Base-by-base conservation (phyloP, 2,329 filamentous ascomycete species). In the Lecanosticta acicola region DNA sequence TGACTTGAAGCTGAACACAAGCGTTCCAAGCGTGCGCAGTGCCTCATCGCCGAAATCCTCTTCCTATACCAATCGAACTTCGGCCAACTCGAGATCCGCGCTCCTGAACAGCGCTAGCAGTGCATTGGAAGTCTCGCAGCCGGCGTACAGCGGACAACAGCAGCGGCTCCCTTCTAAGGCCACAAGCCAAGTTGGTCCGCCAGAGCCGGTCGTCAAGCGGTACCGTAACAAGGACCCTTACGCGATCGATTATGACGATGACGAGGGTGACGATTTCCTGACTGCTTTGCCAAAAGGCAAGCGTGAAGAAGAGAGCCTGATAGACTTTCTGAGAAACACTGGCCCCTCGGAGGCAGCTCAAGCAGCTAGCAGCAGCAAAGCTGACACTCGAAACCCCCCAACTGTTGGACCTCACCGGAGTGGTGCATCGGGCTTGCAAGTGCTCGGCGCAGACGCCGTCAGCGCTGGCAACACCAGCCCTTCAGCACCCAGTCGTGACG, bases 161-260 rank as follows among this genome's bases (percentile, higher is more conserved):
- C 50, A 45, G 32, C 39, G 53, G 5, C 39, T 52, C 19, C 48
- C 48, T 14, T 48, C 18, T 9, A 37, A 16, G 14, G 35, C 35
- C 18, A 11, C 35, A 37, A 37, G 5, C 17, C 35, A 5, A 16
- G 14, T 9, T 18, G 4, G 3, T 37, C 35, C 7, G 42, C 26
- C 19, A 16, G 50, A 43, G 33, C 48, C 51, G 4, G 32, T 41
- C 9, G 80, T 85, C 43, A 94, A 86, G 60, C 86, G 84, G 36
- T 79, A 84, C 37, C 81, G 87, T 20, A 80, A 89, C 41, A 85
- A 80, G 46, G 93, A 98, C 59, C 93, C 91, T 0, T 97, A 97
- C 56, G 87, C 89, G n/a, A 87, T 97, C 53, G 90, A 96, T 60
- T 73, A 66, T 4, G 74, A 82, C 7, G 54, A 55, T 29, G 75